Evolutionary conservation across 177 flowering plant genomes (phyloP).

Genomic region (Telopea speciosissima): DNA sequence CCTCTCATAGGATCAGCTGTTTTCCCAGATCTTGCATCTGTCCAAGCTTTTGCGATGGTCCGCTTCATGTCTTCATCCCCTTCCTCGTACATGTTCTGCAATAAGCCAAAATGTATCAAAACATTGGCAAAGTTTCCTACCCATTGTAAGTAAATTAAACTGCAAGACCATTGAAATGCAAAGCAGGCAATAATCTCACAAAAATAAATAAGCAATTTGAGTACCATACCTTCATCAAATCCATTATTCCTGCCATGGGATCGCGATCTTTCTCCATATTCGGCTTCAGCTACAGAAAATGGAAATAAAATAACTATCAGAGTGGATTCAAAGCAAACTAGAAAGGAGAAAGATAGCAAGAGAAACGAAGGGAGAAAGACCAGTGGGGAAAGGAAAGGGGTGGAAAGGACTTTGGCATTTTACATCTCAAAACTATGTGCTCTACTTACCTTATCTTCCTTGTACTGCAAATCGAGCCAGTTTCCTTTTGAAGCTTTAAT

Average conservation of each 20-base stretch:
- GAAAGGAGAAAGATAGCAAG: background rate
- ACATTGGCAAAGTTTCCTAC: background rate
- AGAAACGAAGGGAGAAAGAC: no score
- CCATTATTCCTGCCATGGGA: constrained; percentile 99
- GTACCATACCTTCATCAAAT: constrained; percentile 71
- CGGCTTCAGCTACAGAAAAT: constrained; percentile 63
- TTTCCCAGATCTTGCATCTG: constrained; percentile 92
- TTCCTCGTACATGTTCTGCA: constrained; percentile 96
- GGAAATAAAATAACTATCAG: background rate
- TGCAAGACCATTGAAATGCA: background rate
- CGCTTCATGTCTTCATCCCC: constrained; percentile 96
- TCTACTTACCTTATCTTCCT: constrained; percentile 79
- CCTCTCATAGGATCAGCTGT: constrained; percentile 60
- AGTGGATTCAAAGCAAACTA: background rate
- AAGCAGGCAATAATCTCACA: background rate
- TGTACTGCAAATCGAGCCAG: constrained; percentile 82
- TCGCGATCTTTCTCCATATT: constrained; percentile 58
- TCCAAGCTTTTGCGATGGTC: constrained; percentile 97
- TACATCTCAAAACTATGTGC: background rate
- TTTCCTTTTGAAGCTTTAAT: constrained; percentile 79
- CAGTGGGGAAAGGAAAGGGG: no score
- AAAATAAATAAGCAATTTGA: no score
- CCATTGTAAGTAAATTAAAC: no score
- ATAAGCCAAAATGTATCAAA: background rate
- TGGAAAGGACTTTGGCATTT: no score